phyloP scores from a whole-genome alignment of 23 red algal species.

The Rhodosorus marinus region DNA sequence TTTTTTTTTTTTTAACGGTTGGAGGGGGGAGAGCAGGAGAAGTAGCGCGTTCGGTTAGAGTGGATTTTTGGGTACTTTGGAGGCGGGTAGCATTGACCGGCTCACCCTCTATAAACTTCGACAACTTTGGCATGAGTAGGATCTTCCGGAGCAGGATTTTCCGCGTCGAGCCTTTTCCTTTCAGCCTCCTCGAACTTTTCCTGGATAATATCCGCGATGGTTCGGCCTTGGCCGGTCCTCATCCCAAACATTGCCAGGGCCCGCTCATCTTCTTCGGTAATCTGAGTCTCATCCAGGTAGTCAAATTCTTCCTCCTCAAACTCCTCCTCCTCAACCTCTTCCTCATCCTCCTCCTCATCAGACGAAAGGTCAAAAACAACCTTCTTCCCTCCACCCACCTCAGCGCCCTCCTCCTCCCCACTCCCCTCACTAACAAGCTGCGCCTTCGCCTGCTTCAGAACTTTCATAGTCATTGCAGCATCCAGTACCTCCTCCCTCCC shows the following conservation, averaged over 20 bases:
- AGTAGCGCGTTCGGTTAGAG: conserved; percentile 16
- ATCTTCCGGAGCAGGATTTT: not conserved
- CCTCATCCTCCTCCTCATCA: conserved; percentile 21
- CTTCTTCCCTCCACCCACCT: not conserved
- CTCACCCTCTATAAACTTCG: conserved; percentile 5
- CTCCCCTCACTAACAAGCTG: conserved; percentile 26
- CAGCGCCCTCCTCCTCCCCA: conserved; percentile 6
- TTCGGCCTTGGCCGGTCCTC: conserved; percentile 7
- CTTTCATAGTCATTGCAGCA: conserved; percentile 12
- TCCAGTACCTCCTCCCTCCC: not conserved
- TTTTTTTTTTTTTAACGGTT: too few species aligned
- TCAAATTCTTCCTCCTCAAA: conserved; percentile 1
- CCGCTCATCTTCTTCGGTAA: conserved; percentile 47
- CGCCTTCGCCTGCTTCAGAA: conserved; percentile 33
- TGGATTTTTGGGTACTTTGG: conserved; percentile 24
- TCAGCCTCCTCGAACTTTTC: conserved; percentile 67
- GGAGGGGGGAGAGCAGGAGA: not conserved
- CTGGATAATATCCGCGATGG: conserved; percentile 66
- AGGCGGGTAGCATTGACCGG: conserved; percentile 25
- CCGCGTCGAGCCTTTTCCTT: conserved; percentile 11
- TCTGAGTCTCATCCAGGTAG: conserved; percentile 33
- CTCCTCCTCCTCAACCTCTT: conserved; percentile 3
- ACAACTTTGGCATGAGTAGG: not conserved
- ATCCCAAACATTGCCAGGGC: conserved; percentile 29
- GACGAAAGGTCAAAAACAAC: not conserved